phyloP scores from a whole-genome alignment of 169 alveolate genomes.

The Cryptosporidium muris region DNA sequence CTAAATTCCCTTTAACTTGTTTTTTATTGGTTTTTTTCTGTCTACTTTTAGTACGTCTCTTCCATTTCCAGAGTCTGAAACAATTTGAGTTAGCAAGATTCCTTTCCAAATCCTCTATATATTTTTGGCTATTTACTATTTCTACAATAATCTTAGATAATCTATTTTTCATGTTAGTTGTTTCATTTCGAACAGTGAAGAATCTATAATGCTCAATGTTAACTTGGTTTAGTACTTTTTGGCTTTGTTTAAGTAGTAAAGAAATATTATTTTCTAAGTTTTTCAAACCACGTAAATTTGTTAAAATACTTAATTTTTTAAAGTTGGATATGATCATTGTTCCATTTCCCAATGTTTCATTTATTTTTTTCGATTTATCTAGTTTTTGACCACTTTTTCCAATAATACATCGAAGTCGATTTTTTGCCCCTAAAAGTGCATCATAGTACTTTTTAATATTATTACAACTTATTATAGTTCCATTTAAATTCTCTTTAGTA shows the following conservation, averaged over 20 bases:
- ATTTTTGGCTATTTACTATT: constrained; percentile 6
- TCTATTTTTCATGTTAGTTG: constrained; percentile 6
- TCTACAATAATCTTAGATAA: constrained; percentile 26
- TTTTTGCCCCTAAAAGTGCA: no score
- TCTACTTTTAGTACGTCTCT: constrained; percentile 42
- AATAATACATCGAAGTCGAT: no score
- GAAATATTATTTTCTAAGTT: background rate
- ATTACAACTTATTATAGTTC: no score
- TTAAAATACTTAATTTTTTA: no score
- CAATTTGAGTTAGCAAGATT: constrained; percentile 50
- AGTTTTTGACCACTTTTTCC: no score
- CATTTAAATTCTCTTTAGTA: constrained; percentile 10
- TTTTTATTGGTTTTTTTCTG: constrained; percentile 32
- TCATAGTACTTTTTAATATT: no score
- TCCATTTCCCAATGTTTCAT: no score
- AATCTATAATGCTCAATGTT: constrained; percentile 47
- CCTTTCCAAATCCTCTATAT: constrained; percentile 36
- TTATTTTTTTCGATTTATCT: no score
- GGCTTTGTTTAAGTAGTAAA: constrained; percentile 33
- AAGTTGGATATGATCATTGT: no score
- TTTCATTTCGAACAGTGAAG: constrained; percentile 42
- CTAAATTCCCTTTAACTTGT: background rate
- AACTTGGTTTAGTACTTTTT: constrained; percentile 30
- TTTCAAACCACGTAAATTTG: no score
- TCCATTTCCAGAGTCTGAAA: constrained; percentile 66